phyloP scores from a whole-genome alignment of 2,329 filamentous ascomycete species.

The Aureobasidium lini region DNA sequence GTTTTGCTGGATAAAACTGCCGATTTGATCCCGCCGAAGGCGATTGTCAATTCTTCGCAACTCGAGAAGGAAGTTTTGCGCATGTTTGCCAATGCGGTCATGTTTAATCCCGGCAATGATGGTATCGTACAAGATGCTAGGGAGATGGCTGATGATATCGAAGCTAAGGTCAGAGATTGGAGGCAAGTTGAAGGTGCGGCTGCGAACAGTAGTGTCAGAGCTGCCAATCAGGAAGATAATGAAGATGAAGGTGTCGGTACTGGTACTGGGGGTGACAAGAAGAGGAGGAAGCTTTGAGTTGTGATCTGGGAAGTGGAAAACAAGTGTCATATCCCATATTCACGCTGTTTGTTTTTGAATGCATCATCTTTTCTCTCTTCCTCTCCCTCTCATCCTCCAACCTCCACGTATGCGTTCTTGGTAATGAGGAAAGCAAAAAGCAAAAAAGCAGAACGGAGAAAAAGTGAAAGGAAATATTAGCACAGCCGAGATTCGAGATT shows the following conservation, averaged over 20 bases:
- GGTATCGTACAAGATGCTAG: conserved; percentile 80
- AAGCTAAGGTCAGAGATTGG: conserved; percentile 68
- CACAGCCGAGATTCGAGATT: too few species aligned
- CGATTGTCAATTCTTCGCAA: conserved; percentile 87
- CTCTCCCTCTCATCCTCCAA: too few species aligned
- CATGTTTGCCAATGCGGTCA: conserved; percentile 96
- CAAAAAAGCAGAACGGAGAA: too few species aligned
- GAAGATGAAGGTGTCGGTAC: background rate
- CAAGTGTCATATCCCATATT: too few species aligned
- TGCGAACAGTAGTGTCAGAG: background rate
- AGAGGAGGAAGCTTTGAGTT: background rate
- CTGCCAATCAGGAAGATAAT: background rate
- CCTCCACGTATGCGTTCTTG: too few species aligned
- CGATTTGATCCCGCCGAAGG: conserved; percentile 76
- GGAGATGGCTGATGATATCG: conserved; percentile 84
- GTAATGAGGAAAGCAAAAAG: too few species aligned
- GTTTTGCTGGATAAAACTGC: conserved; percentile 62
- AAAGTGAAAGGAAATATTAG: too few species aligned
- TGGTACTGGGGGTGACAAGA: background rate
- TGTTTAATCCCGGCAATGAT: conserved; percentile 94
- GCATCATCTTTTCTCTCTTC: too few species aligned
- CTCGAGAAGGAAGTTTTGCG: conserved; percentile 88
- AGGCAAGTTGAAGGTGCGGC: conserved; percentile 32
- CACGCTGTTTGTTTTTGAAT: too few species aligned
- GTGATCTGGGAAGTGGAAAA: too few species aligned